phyloP scores from a whole-genome alignment of 164 flowering plant genomes.

The Hamamelis virginiana region DNA sequence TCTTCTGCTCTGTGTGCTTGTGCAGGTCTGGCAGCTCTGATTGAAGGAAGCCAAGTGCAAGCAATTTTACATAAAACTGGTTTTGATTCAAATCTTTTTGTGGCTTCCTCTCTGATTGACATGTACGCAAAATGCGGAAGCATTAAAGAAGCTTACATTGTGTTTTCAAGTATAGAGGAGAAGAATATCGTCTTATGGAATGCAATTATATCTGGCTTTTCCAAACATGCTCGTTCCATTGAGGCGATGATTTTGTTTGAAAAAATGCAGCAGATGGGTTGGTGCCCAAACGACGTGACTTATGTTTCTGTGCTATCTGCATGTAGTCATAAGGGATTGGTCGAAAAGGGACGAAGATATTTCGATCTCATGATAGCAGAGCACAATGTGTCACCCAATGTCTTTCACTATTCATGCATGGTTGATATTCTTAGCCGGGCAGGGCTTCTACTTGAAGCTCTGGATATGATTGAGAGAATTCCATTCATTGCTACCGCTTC shows the following conservation, averaged over 20 bases:
- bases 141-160: conserved; percentile 56
- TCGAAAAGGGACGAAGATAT: conserved; percentile 50
- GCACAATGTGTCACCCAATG: conserved; percentile 43
- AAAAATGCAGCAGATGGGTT: conserved; percentile 77
- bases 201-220: conserved; percentile 80
- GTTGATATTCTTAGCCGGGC: conserved; percentile 80
- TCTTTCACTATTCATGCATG: conserved; percentile 77
- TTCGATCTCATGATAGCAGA: conserved; percentile 53
- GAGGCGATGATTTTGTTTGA: conserved; percentile 75
- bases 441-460: conserved; percentile 60
- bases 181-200: conserved; percentile 71
- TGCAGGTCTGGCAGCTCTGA: conserved; percentile 65
- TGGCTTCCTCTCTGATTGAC: conserved; percentile 71
- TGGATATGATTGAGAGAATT: conserved; percentile 50
- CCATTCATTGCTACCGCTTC: conserved; percentile 69
- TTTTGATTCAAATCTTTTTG: conserved; percentile 44
- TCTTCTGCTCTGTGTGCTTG: conserved; percentile 78
- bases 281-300: conserved; percentile 65
- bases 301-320: conserved; percentile 72
- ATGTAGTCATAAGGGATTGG: conserved; percentile 71
- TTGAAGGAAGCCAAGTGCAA: conserved; percentile 81
- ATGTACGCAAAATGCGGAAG: conserved; percentile 86
- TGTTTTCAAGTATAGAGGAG: conserved; percentile 42
- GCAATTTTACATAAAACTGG: conserved; percentile 52
- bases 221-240: conserved; percentile 57